Conservation (phyloP, 1,284 basidiomycete species). For the Melampsora americana region DNA sequence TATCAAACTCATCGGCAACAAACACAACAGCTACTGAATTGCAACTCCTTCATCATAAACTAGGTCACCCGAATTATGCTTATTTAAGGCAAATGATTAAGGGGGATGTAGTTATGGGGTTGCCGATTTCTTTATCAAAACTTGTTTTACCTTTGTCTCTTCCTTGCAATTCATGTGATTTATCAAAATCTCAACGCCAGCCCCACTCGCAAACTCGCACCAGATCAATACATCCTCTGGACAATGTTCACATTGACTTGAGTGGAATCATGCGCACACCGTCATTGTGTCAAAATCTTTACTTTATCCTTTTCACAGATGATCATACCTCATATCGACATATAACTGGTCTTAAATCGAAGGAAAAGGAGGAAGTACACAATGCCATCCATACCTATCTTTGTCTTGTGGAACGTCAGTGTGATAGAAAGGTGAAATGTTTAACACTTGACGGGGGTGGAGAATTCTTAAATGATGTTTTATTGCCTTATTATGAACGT, state of each 20-base stretch:
- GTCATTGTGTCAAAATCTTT: background rate
- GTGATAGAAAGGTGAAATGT: too few species aligned
- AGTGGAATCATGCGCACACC: too few species aligned
- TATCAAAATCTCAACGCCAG: background rate
- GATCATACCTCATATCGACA: background rate
- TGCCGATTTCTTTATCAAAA: background rate
- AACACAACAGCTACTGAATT: too few species aligned
- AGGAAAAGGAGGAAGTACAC: background rate
- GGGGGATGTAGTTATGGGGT: background rate
- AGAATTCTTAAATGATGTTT: too few species aligned
- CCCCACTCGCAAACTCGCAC: background rate
- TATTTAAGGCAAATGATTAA: background rate
- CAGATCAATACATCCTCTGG: background rate
- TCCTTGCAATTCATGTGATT: background rate
- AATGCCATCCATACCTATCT: too few species aligned
- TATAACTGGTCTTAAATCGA: background rate
- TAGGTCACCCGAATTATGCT: background rate
- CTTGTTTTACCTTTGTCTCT: background rate
- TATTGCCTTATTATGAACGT: too few species aligned
- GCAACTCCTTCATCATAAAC: too few species aligned
- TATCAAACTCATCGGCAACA: too few species aligned
- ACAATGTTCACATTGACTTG: background rate
- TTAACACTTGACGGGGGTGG: too few species aligned
- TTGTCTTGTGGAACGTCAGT: too few species aligned
- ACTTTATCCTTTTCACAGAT: background rate